Evolutionary conservation across 2,329 filamentous ascomycete genomes (phyloP), one percentile per base, ranked within the genome.

Genomic region (Alternaria panax): DNA sequence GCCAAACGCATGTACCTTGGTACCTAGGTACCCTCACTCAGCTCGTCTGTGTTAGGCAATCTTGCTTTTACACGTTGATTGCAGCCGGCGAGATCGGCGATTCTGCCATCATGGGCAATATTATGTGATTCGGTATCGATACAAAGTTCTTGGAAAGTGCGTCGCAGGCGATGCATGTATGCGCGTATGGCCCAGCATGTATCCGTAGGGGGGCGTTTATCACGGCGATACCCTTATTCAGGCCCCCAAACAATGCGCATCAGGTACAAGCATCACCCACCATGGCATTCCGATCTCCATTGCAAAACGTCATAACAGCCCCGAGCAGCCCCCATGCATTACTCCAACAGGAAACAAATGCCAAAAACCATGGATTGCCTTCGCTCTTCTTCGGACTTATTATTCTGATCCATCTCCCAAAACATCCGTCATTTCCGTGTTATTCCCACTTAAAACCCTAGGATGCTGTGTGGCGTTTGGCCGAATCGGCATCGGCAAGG

Each of bases 371-470:
- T 59, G 11, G 56, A 59, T 55, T 55, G 34, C 56, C 32, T 51
- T 54, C 43, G 51, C 56, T 48, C 45, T 59, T 50, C 51, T 59
- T 59, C 56, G 56, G 56, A 55, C 56, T 55, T 54, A 50, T 46
- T 59, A 53, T 42, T 34, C 40, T 40, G 36, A 40, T 22, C 36
- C 36, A 20, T 40, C 36, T 22, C 36, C 36, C 36, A 40, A 32
- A 47, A 14, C 45, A 47, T 47, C 34, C 30, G 45, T 32, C 45
- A 47, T 47, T 47, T 47, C 45, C 45, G 45, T 34, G n/a, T 25
- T 48, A 36, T 48, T 48, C 45, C 45, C 45, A 36, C 45, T 40
- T 11, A 40, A 40, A 40, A 40, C 18, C 36, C 36, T 40, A 18
- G 36, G 12, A 40, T 40, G 11, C 30, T 14, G 7, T 14, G 30